Evolutionary conservation across 2,329 filamentous ascomycete genomes (phyloP), one percentile per base, ranked within the genome.

Genomic region (Xylariales sp.): DNA sequence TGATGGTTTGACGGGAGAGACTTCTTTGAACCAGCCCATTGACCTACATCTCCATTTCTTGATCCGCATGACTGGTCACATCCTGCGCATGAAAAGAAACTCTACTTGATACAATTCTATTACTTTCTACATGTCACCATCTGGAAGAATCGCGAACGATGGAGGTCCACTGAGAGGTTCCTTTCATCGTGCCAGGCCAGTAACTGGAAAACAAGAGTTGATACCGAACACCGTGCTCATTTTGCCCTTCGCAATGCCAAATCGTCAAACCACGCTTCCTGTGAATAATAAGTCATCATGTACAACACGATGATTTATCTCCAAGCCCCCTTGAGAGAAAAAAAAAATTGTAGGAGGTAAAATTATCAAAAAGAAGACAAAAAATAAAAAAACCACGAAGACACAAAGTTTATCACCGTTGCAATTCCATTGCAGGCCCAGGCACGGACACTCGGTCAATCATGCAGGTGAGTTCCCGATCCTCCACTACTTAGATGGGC

Each of bases 201-300:
- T n/a, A 25, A 25, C 8, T 8, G 8, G 23, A 25, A n/a, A 25
- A 25, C n/a, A 8, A 25, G 23, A 42, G 34, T 18, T 25, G 29
- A 38, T 30, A 30, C 40, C 32, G 29, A 42, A 42, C 40, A 42
- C 40, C 40, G 23, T 38, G 40, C 40, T 42, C 20, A n/a, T 21
- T 29, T 28, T 29, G 25, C 18, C 32, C 43, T 37, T 29, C 39
- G 44, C 28, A 37, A 40, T 42, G 42, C 41, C 42, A 47, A 43
- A 42, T 50, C 47, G 43, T 51, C 43, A 47, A 48, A 41, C 33
- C 44, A 45, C 41, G 38, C 47, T 53, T 43, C 47, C 51, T 47
- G 47, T 51, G 46, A 48, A 50, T 50, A 50, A 47, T 43, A 40
- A 32, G 45, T 45, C 41, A 44, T 25, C 35, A 47, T 37, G 43